phyloP scores from a whole-genome alignment of 2,329 filamentous ascomycete genomes.

The Diplodia mutila region DNA sequence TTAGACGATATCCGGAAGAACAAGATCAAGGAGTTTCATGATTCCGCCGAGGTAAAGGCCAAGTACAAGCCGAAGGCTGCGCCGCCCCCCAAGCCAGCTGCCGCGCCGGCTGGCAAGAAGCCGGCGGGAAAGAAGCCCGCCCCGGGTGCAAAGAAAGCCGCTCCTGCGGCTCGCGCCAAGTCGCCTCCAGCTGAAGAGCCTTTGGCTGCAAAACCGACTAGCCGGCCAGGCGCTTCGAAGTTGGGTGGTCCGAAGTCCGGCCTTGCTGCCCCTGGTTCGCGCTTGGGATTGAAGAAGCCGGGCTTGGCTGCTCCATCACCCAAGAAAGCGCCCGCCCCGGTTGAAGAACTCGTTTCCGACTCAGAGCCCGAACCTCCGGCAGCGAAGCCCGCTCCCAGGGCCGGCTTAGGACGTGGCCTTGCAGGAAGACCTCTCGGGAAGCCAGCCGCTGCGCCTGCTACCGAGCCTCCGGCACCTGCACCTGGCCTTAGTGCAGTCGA shows the following conservation, averaged over 20 bases:
- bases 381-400: conserved; percentile 59
- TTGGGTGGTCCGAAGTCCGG: conserved; percentile 47
- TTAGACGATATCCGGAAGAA: conserved; percentile 93
- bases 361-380: conserved; percentile 49
- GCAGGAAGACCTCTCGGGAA: conserved; percentile 85
- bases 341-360: conserved; percentile 57
- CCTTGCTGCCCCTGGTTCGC: conserved; percentile 41
- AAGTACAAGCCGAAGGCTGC: conserved; percentile 89
- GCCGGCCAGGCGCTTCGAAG: conserved; percentile 52
- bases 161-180: conserved; percentile 44
- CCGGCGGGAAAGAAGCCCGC: conserved; percentile 56
- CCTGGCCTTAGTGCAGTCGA: conserved; percentile 76
- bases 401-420: conserved; percentile 73
- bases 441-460: conserved; percentile 48
- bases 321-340: conserved; percentile 46
- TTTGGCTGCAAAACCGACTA: conserved; percentile 62
- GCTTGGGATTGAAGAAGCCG: conserved; percentile 48
- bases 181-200: conserved; percentile 45
- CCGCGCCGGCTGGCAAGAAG: conserved; percentile 55
- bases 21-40: conserved; percentile 92
- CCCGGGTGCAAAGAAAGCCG: conserved; percentile 57
- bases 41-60: conserved; percentile 79
- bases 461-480: conserved; percentile 56
- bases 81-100: conserved; percentile 60
- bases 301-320: conserved; percentile 30